Conservation (phyloP, 495 filamentous ascomycete species). For the Penicillium canariense region DNA sequence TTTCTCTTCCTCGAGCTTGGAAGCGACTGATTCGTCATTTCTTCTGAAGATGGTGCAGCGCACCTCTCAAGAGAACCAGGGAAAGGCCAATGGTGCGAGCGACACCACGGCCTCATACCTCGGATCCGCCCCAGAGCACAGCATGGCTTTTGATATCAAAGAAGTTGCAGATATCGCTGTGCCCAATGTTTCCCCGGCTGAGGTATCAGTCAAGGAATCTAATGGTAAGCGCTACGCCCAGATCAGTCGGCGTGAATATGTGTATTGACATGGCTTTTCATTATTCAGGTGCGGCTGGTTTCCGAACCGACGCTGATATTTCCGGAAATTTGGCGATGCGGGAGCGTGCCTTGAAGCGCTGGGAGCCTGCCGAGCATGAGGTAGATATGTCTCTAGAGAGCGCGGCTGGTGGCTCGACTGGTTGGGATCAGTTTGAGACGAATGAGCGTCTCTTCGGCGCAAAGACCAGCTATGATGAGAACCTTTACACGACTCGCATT, state of each 20-base stretch:
- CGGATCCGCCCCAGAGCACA: slow-evolving; percentile 60
- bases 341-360: slow-evolving; percentile 78
- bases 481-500: slow-evolving; percentile 88
- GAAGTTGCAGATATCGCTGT: slow-evolving; percentile 69
- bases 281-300: slow-evolving; percentile 39
- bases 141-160: slow-evolving; percentile 76
- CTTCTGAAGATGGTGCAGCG: slow-evolving; percentile 81
- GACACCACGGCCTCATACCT: slow-evolving; percentile 53
- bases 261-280: background rate
- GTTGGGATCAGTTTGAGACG: slow-evolving; percentile 93
- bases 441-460: slow-evolving; percentile 87
- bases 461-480: slow-evolving; percentile 86
- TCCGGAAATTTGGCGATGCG: slow-evolving; percentile 65
- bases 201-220: slow-evolving; percentile 51
- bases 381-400: slow-evolving; percentile 69
- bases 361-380: slow-evolving; percentile 68
- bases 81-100: slow-evolving; percentile 55
- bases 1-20: slow-evolving; percentile 59
- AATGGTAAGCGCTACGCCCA: slow-evolving; percentile 61
- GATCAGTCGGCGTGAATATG: background rate
- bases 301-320: slow-evolving; percentile 88
- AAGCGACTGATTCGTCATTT: slow-evolving; percentile 59
- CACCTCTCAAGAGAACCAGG: slow-evolving; percentile 45
- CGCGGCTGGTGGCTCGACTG: slow-evolving; percentile 35
- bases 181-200: slow-evolving; percentile 51